phyloP scores from a whole-genome alignment of 306 rosid species.

The Cucurbita maxima region DNA sequence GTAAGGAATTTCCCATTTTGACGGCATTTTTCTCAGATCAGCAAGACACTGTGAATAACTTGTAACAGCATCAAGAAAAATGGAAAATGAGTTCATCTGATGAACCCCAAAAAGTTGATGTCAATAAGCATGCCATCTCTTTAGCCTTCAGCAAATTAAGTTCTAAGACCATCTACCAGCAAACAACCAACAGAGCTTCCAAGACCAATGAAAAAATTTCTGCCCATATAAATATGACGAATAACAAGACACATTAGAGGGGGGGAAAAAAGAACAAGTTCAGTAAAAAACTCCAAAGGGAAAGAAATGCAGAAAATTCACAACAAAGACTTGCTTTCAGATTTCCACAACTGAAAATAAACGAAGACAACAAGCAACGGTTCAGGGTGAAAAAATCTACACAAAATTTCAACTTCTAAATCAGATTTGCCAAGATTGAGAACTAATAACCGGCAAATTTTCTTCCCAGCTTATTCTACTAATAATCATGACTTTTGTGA shows the following conservation, averaged over 20 bases:
- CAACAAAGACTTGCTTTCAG: neutral
- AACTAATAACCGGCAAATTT: neutral
- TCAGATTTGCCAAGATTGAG: neutral
- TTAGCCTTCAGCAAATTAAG: neutral
- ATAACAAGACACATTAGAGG: neutral
- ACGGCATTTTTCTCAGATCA: constrained; percentile 3
- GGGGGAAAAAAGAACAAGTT: neutral
- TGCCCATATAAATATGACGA: neutral
- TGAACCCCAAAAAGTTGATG: neutral
- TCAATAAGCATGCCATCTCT: neutral
- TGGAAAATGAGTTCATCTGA: neutral
- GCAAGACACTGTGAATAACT: neutral
- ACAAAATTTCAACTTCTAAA: neutral
- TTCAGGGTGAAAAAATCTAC: neutral
- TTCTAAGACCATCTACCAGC: constrained; percentile 2
- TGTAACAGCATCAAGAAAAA: neutral
- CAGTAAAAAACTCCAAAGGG: neutral
- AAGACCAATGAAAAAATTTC: neutral
- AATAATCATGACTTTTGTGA: neutral
- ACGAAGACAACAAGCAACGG: neutral
- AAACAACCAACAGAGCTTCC: neutral
- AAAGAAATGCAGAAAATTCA: neutral
- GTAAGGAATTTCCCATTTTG: constrained; percentile 7
- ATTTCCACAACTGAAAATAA: neutral
- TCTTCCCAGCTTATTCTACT: neutral